A percentile compares a stretch with the other conserved stretches of the same genome.
These are phyloP conservation scores for Tolypocladium tundrense DNA, from an alignment of 2,329 filamentous ascomycete genomes.

Conservation along the genomic window DNA sequence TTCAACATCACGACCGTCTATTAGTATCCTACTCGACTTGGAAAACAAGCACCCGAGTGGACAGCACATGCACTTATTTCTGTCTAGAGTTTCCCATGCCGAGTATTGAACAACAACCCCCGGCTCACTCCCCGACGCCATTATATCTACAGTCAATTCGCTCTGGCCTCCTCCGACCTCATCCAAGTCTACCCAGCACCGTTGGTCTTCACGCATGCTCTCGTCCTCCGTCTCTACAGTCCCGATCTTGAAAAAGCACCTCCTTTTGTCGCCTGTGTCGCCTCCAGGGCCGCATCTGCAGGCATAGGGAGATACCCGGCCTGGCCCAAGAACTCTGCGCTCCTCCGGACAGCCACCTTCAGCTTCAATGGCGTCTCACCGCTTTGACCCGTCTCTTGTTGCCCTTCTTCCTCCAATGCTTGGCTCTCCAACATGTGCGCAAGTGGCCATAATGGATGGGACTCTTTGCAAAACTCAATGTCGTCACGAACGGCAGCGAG, in stretches of 20 bases:
- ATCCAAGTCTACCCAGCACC: background rate
- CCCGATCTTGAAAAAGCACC: background rate
- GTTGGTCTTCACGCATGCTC: background rate
- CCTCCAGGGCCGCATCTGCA: background rate
- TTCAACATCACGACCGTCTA: background rate
- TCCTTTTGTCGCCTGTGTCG: background rate
- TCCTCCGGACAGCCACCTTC: slow-evolving; percentile 1
- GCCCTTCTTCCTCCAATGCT: background rate
- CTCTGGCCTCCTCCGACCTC: background rate
- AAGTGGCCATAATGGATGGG: slow-evolving; percentile 4
- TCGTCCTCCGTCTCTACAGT: background rate
- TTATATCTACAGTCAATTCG: background rate
- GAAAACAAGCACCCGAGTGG: background rate
- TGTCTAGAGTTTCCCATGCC: background rate
- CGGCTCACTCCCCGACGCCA: background rate
- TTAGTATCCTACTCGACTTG: background rate
- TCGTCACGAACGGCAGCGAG: background rate
- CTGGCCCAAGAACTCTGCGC: background rate
- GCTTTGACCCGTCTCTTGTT: background rate
- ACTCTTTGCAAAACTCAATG: slow-evolving; percentile 1
- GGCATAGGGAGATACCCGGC: background rate
- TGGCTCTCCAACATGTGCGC: slow-evolving; percentile 2
- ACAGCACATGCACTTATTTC: background rate
- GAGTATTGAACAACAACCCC: background rate
- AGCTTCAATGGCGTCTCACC: background rate